Evolutionary conservation across 768 basidiomycete genomes (phyloP).

Genomic region (Grammothele lineata): DNA sequence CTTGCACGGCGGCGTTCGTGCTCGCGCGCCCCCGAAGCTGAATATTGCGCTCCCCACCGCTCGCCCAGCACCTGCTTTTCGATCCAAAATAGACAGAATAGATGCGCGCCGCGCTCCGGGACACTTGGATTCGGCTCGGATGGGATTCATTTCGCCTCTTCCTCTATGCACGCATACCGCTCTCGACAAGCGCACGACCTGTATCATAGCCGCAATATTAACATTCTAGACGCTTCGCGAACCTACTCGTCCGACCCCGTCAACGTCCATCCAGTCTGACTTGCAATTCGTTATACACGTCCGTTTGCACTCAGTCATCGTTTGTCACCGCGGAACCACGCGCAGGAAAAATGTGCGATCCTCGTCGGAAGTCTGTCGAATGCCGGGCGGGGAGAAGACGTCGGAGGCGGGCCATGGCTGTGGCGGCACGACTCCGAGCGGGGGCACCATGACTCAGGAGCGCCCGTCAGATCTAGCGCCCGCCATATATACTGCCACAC

Average conservation of each 20-base stretch:
- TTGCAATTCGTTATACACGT: neutral
- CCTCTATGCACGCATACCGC: too few relatives aligned
- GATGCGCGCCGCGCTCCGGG: neutral
- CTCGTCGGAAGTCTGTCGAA: too few relatives aligned
- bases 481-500: constrained; percentile 20
- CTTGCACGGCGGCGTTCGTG: constrained; percentile 32
- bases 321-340: neutral
- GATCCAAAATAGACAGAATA: too few relatives aligned
- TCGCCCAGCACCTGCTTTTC: neutral
- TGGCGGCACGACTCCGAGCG: neutral
- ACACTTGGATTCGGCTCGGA: constrained; percentile 1
- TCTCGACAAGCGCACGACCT: too few relatives aligned
- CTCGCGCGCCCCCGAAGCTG: constrained; percentile 28
- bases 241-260: neutral
- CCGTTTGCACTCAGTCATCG: neutral
- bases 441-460: constrained; percentile 18
- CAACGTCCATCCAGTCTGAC: too few relatives aligned
- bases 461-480: constrained; percentile 11
- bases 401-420: constrained; percentile 2
- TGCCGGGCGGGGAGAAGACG: too few relatives aligned
- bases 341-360: neutral
- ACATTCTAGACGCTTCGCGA: neutral
- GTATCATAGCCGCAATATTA: neutral
- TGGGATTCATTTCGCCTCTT: too few relatives aligned
- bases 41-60: neutral